Evolutionary conservation across 352 stramenopile species (phyloP), one percentile per base, ranked within the genome.

Genomic region (Pythium insidiosum): DNA sequence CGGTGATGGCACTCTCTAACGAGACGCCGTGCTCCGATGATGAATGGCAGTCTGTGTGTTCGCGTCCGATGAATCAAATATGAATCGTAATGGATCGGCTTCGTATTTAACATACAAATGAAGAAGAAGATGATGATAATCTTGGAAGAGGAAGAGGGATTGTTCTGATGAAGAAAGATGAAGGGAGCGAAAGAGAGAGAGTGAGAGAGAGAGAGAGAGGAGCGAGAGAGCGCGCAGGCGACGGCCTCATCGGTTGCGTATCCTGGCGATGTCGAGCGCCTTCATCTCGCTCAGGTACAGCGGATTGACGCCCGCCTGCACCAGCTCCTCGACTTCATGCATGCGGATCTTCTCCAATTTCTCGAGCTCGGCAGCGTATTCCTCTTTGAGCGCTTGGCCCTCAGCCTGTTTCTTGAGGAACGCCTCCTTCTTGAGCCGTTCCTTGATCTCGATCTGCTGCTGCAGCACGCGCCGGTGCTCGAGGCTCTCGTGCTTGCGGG

Each of bases 261-360:
- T 63, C 35, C 47, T 94, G 25, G 77, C 69, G 44, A 97, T 95
- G 66, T 97, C 88, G 34, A 96, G 58, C 6, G 69, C 81, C 39
- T 88, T 88, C 74, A 97, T 96, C 67, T 97, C 90, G 7, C 73
- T 78, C 25, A 96, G 68, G 54, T 97, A 97, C 16, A 85, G 61
- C 22, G 88, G 80, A 47, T 96, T 94, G 49, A 96, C 84, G 22
- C 88, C 88, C 35, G 86, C 78, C 42, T 75, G 49, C 36, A 87
- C 78, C 24, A 97, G 74, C 38, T 95, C 80, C 0, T 73, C 47
- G 6, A 97, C 80, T 56, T 96, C 87, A 56, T 94, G 79, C 38
- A 95, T 64, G 15, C 88, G 73, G 51, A 97, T 88, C 16, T 58
- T 66, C 50, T 96, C 84, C 35, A 97, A 55, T 53, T 95, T 96